Evolutionary conservation across 768 basidiomycete species (phyloP).

Genomic region (Cubamyces sp.): DNA sequence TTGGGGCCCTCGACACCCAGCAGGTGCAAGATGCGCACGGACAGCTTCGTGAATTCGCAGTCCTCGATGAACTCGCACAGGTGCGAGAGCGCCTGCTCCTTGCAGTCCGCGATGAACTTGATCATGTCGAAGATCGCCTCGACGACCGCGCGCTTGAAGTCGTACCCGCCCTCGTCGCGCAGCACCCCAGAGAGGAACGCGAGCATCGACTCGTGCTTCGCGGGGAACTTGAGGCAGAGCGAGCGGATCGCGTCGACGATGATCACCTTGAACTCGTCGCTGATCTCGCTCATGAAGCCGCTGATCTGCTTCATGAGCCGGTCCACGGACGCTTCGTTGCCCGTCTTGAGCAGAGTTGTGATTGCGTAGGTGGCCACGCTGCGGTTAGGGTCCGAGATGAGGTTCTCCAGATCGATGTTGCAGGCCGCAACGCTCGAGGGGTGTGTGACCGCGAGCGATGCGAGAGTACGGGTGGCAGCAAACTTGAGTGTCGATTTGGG

Average conservation of each 20-base stretch:
- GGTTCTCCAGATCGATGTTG: constrained; percentile 95
- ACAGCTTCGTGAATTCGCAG: constrained; percentile 99
- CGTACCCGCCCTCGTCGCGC: constrained; percentile 98
- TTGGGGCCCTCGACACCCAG: constrained; percentile 96
- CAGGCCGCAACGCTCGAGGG: constrained; percentile 87
- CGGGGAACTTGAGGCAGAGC: constrained; percentile 97
- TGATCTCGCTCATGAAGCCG: constrained; percentile 98
- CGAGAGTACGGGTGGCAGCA: constrained; percentile 94
- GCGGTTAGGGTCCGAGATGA: constrained; percentile 94
- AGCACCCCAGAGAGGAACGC: constrained; percentile 95
- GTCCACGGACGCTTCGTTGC: constrained; percentile 98
- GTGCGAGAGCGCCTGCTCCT: constrained; percentile 96
- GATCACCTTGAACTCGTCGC: constrained; percentile 99
- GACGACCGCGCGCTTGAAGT: constrained; percentile 98
- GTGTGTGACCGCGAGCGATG: constrained; percentile 83
- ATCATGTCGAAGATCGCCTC: constrained; percentile 99
- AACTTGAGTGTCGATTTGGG: constrained; percentile 96
- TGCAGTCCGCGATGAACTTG: constrained; percentile 93
- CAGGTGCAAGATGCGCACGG: constrained; percentile 93
- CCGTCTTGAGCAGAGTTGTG: constrained; percentile 98
- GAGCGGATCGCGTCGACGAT: constrained; percentile 99
- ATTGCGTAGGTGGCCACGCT: constrained; percentile 99
- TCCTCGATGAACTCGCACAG: constrained; percentile 99
- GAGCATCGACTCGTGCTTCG: constrained; percentile 96
- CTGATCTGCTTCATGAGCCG: constrained; percentile 99